phyloP scores from a whole-genome alignment of 1,139 yeast species.

The Pichia sp. region DNA sequence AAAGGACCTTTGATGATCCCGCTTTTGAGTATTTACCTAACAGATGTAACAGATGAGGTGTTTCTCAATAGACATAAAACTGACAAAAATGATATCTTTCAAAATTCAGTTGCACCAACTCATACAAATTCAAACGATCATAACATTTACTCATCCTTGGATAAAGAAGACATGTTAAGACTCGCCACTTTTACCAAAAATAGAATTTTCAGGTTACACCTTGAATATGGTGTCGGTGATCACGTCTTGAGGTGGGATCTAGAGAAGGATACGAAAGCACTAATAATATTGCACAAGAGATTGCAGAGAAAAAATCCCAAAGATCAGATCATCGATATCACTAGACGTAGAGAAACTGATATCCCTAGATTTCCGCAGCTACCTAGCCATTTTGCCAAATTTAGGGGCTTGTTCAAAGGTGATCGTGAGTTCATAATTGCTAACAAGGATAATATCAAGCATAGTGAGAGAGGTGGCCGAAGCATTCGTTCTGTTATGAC shows the following conservation, averaged over 20 bases:
- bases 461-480: not conserved
- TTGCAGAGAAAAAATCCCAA: slow-evolving; percentile 43
- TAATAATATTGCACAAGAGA: slow-evolving; percentile 59
- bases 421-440: slow-evolving; percentile 2
- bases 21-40: slow-evolving; percentile 59
- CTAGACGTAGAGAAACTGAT: slow-evolving; percentile 26
- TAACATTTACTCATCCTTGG: not conserved
- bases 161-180: slow-evolving; percentile 5
- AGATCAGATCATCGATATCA: slow-evolving; percentile 19
- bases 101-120: not conserved
- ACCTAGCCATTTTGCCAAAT: slow-evolving; percentile 8
- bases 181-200: slow-evolving; percentile 23
- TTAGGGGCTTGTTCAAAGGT: slow-evolving; percentile 9
- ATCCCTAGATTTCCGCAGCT: slow-evolving; percentile 37
- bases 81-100: not conserved
- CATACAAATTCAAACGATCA: not conserved
- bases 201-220: slow-evolving; percentile 54
- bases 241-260: slow-evolving; percentile 77
- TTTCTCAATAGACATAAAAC: slow-evolving; percentile 4
- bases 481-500: too few species aligned
- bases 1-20: slow-evolving; percentile 79
- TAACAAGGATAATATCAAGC: too few species aligned
- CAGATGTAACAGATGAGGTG: slow-evolving; percentile 38
- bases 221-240: slow-evolving; percentile 87
- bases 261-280: slow-evolving; percentile 63